Percentiles rank a stretch among this genome's conserved stretches.
phyloP scores from a whole-genome alignment of 2,329 filamentous ascomycete genomes.

The Penicillium sp. region DNA sequence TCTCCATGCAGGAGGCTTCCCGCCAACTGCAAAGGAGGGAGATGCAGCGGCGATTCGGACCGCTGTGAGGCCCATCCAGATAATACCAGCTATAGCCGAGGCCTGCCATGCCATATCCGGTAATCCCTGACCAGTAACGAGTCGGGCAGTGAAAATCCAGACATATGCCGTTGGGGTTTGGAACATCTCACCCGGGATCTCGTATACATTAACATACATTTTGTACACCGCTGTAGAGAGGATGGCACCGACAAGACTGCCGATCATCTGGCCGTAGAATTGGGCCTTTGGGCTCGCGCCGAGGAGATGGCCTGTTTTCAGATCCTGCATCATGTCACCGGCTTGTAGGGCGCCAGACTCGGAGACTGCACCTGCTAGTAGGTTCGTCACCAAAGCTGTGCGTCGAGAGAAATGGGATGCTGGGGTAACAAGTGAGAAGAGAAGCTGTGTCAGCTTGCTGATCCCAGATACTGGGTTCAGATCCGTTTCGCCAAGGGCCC shows the following conservation, averaged over 20 bases:
- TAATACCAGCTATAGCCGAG: conserved; percentile 68
- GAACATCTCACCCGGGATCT: conserved; percentile 84
- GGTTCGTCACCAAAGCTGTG: conserved; percentile 83
- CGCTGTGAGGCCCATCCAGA: conserved; percentile 73
- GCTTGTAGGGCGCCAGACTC: conserved; percentile 88
- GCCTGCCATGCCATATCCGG: conserved; percentile 81
- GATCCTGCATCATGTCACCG: conserved; percentile 93
- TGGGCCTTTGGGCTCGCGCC: conserved; percentile 92
- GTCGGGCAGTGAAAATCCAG: conserved; percentile 92
- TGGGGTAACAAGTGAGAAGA: conserved; percentile 89
- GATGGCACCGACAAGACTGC: conserved; percentile 80
- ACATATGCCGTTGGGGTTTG: conserved; percentile 94
- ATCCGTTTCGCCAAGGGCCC: conserved; percentile 76
- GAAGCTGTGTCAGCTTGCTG: conserved; percentile 90
- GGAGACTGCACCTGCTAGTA: conserved; percentile 86
- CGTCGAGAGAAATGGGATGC: conserved; percentile 76
- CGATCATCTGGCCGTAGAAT: conserved; percentile 95
- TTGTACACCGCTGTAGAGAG: conserved; percentile 85
- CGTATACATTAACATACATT: conserved; percentile 86
- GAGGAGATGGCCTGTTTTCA: conserved; percentile 92
- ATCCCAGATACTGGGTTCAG: conserved; percentile 96
- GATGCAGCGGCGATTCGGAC: conserved; percentile 61
- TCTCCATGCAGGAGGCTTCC: conserved; percentile 59
- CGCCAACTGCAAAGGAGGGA: conserved; percentile 29
- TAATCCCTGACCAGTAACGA: conserved; percentile 87